Conservation (phyloP, 2,329 filamentous ascomycete species). For the Microcera coccophila region DNA sequence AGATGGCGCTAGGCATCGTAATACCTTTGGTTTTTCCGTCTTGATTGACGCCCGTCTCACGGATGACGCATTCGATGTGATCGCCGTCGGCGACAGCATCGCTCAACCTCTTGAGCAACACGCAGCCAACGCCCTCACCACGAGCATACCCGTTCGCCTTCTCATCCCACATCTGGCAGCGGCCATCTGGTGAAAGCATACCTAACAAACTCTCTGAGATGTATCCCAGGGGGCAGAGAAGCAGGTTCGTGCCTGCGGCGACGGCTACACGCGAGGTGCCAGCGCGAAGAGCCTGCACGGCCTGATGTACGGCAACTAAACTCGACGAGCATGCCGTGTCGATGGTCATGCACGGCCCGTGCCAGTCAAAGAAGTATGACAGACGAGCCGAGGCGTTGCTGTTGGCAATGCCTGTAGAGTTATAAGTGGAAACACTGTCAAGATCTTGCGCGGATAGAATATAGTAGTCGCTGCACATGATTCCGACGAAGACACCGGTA, state of each 20-base stretch:
- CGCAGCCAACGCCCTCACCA: constrained; percentile 40
- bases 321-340: constrained; percentile 42
- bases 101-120: constrained; percentile 39
- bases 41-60: constrained; percentile 32
- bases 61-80: constrained; percentile 31
- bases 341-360: constrained; percentile 38
- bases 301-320: constrained; percentile 37
- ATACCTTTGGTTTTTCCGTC: constrained; percentile 38
- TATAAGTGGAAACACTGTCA: neutral
- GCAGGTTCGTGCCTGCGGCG: constrained; percentile 24
- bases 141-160: constrained; percentile 28
- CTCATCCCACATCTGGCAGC: neutral
- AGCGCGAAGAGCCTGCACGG: constrained; percentile 31
- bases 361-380: constrained; percentile 31
- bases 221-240: neutral
- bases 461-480: constrained; percentile 40
- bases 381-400: neutral
- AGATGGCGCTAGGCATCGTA: neutral
- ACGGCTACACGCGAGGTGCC: constrained; percentile 41
- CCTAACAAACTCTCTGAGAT: constrained; percentile 9
- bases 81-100: constrained; percentile 39
- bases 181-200: constrained; percentile 11
- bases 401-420: neutral
- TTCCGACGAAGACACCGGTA: constrained; percentile 48
- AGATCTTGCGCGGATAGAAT: neutral